A percentile compares a stretch with the other conserved stretches of the same genome.
Conservation (phyloP, 1,284 basidiomycete species). For the Naganishia liquefaciens region DNA sequence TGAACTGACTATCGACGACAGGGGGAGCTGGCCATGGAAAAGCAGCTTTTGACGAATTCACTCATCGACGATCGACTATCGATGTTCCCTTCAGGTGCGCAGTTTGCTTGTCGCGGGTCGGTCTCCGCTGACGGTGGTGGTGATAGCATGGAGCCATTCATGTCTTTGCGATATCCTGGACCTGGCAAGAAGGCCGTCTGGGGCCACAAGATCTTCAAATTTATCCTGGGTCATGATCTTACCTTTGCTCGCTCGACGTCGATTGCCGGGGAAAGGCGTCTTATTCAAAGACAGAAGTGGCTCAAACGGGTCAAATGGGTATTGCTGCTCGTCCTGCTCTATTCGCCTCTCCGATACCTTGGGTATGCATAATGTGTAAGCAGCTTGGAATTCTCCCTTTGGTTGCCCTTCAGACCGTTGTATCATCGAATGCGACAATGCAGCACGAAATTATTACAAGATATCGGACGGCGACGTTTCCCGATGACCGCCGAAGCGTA, state of each 20-base stretch:
- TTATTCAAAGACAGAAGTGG: constrained; percentile 15
- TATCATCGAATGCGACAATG: too few species aligned
- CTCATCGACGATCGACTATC: constrained; percentile 48
- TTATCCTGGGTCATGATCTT: constrained; percentile 38
- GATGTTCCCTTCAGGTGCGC: constrained; percentile 46
- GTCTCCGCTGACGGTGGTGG: not conserved
- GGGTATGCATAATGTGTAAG: constrained; percentile 24
- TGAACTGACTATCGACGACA: constrained; percentile 26
- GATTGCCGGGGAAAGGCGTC: constrained; percentile 37
- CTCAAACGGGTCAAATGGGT: constrained; percentile 22
- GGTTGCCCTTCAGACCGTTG: not conserved
- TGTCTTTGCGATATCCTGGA: constrained; percentile 49
- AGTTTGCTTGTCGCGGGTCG: not conserved
- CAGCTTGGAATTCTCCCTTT: not conserved
- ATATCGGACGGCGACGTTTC: too few species aligned
- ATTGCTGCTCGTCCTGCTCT: constrained; percentile 14
- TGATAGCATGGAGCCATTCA: constrained; percentile 45
- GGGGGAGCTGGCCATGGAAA: constrained; percentile 52
- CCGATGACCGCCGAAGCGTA: too few species aligned
- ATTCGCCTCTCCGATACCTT: constrained; percentile 23
- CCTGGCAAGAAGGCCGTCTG: constrained; percentile 30
- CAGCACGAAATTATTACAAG: too few species aligned
- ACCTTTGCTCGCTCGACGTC: constrained; percentile 41
- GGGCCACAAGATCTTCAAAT: constrained; percentile 37
- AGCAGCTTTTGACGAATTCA: constrained; percentile 51